Evolutionary conservation across 176 grass and related monocot genomes (phyloP).

Genomic region (Ampelocalamus luodianensis): DNA sequence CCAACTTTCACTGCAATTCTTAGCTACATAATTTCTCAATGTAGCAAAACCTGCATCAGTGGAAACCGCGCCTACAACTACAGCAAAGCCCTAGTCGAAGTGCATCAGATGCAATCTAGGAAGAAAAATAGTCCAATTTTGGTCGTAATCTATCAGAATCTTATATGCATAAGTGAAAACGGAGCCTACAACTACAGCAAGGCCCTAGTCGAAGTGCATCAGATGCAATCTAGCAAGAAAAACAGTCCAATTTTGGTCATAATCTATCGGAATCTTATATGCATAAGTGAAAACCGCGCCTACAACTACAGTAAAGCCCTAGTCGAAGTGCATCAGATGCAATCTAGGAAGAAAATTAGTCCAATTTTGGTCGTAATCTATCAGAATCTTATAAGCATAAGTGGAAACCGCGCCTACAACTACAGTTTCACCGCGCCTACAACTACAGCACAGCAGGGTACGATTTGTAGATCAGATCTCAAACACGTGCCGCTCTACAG

Average conservation of each 20-base stretch:
- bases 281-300: background rate
- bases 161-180: background rate
- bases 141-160: background rate
- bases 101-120: background rate
- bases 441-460: background rate
- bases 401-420: background rate
- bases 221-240: background rate
- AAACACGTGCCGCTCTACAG: background rate
- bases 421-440: background rate
- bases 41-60: background rate
- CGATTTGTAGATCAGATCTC: slow-evolving; percentile 44
- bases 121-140: background rate
- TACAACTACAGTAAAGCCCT: background rate
- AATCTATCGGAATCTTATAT: background rate
- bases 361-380: background rate
- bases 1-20: background rate
- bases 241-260: background rate
- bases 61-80: background rate
- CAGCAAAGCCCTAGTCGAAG: background rate
- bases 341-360: background rate
- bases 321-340: background rate
- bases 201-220: background rate
- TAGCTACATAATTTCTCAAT: background rate
- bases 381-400: background rate
- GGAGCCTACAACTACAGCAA: background rate